phyloP scores from a whole-genome alignment of 23 red algal genomes.

The Chondrus crispus region DNA sequence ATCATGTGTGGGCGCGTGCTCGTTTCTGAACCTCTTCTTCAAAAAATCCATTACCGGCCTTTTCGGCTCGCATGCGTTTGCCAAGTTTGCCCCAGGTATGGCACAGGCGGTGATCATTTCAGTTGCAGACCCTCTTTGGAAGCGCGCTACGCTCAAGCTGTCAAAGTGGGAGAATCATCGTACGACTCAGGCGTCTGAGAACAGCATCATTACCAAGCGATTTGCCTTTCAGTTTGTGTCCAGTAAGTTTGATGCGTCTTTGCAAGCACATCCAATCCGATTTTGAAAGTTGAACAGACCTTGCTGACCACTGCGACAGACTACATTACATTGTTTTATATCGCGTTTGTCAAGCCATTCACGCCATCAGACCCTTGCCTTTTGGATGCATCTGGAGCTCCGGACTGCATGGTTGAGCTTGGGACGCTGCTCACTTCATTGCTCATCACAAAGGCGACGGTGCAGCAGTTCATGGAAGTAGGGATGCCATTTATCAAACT shows the following conservation, averaged over 20 bases:
- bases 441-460: constrained; percentile 60
- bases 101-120: constrained; percentile 48
- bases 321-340: constrained; percentile 62
- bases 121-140: constrained; percentile 58
- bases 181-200: constrained; percentile 44
- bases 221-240: constrained; percentile 74
- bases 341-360: constrained; percentile 70
- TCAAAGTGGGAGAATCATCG: constrained; percentile 75
- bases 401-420: constrained; percentile 63
- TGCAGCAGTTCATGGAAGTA: constrained; percentile 64
- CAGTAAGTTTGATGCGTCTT: constrained; percentile 34
- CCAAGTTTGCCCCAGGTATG: constrained; percentile 56
- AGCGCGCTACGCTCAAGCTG: constrained; percentile 1
- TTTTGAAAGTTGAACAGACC: too few species aligned
- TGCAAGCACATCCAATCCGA: too few species aligned
- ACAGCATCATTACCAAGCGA: constrained; percentile 68
- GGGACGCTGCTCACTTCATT: constrained; percentile 40
- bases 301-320: too few species aligned
- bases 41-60: constrained; percentile 10
- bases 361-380: constrained; percentile 42
- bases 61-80: constrained; percentile 25
- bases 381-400: not conserved
- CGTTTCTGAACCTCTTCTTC: constrained; percentile 38
- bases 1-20: constrained; percentile 1
- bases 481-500: constrained; percentile 44